These are phyloP conservation scores for Lentinus tigrinus DNA, from an alignment of 768 basidiomycete genomes.

Conservation along the genomic window DNA sequence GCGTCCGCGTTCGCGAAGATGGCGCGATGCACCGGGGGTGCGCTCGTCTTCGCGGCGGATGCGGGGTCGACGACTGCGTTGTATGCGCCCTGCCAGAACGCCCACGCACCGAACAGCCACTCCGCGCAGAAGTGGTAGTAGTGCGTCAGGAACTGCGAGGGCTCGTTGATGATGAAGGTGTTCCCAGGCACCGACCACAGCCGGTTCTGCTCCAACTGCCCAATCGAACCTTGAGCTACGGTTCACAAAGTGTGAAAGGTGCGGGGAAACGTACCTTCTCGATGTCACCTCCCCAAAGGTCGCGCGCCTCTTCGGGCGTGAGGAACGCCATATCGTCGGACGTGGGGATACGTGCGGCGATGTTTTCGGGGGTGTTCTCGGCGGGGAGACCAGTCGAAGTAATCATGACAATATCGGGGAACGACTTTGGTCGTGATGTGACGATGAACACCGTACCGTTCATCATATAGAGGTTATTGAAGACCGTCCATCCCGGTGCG, in stretches of 20 bases:
- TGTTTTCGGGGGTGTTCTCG: conserved; percentile 60
- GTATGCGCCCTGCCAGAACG: conserved; percentile 65
- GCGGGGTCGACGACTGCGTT: conserved; percentile 20
- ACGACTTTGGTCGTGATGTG: conserved; percentile 41
- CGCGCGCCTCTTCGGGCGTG: conserved; percentile 54
- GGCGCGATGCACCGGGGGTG: conserved; percentile 61
- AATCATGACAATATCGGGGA: conserved; percentile 54
- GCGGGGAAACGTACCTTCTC: conserved; percentile 4
- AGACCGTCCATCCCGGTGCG: conserved; percentile 84
- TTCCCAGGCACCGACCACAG: conserved; percentile 71
- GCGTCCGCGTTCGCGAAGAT: conserved; percentile 67
- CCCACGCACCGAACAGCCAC: conserved; percentile 72
- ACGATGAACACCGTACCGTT: conserved; percentile 80
- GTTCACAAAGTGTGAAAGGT: neutral
- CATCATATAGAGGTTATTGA: conserved; percentile 80
- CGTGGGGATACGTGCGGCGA: conserved; percentile 66
- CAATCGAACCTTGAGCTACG: neutral
- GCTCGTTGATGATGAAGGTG: conserved; percentile 72
- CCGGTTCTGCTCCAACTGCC: conserved; percentile 37
- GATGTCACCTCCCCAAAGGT: conserved; percentile 53
- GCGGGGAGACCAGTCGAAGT: conserved; percentile 66
- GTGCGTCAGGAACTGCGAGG: conserved; percentile 74
- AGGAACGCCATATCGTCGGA: conserved; percentile 60
- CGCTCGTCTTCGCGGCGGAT: conserved; percentile 27
- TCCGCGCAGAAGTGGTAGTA: conserved; percentile 90